A percentile compares a stretch with the other conserved stretches of the same genome.
Evolutionary conservation across 306 rosid genomes (phyloP).

Genomic region (Prunus davidiana): DNA sequence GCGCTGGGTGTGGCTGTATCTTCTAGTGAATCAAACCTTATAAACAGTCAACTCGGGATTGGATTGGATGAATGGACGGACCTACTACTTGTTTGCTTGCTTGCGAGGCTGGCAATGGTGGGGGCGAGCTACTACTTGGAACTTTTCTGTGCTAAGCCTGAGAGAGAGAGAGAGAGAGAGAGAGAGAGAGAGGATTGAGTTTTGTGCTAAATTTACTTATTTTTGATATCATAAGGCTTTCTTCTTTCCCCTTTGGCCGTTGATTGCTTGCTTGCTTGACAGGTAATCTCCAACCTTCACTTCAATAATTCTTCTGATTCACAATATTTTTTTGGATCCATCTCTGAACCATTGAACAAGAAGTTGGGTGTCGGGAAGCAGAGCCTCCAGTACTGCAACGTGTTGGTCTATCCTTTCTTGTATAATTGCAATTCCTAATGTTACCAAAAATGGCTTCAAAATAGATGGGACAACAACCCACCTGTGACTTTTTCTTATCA

Average conservation of each 20-base stretch:
- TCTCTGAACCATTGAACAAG: background rate
- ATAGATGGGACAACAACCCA: background rate
- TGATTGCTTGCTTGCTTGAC: constrained; percentile 7
- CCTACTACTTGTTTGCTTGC: constrained; percentile 9
- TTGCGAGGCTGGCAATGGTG: constrained; percentile 23
- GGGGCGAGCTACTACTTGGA: background rate
- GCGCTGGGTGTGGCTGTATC: background rate
- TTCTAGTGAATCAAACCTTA: background rate
- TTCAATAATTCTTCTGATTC: constrained; percentile 14
- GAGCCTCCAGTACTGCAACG: background rate
- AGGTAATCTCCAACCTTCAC: constrained; percentile 5
- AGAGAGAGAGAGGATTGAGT: too few relatives aligned
- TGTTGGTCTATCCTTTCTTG: background rate
- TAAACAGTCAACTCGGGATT: background rate
- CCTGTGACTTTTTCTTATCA: background rate
- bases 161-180: background rate
- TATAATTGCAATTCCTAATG: constrained; percentile 6
- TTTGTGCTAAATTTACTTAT: too few relatives aligned
- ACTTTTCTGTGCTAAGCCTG: background rate
- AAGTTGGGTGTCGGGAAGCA: constrained; percentile 20
- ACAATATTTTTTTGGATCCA: background rate
- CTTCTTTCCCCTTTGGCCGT: too few relatives aligned
- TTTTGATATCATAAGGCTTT: too few relatives aligned
- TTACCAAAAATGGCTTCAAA: background rate
- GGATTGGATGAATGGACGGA: constrained; percentile 3